phyloP scores from a whole-genome alignment of 2,329 filamentous ascomycete species.

The Tolypocladium ovalisporum region DNA sequence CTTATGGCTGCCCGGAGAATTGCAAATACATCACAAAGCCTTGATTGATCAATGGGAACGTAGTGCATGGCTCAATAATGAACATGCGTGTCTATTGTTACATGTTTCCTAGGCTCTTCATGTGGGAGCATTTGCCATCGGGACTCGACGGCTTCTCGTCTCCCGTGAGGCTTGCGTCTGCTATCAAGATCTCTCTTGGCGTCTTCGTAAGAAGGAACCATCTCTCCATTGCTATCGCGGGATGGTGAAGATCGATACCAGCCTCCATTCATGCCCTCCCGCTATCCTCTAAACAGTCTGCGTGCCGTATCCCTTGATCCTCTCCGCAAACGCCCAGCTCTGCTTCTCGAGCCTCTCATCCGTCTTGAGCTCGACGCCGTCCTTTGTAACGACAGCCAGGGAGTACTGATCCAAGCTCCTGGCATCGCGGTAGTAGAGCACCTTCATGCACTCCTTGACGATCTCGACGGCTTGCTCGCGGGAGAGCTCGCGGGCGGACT shows the following conservation, averaged over 20 bases:
- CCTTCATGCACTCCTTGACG: conserved; percentile 94
- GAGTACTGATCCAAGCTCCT: conserved; percentile 86
- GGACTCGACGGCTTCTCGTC: neutral
- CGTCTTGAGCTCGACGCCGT: conserved; percentile 76
- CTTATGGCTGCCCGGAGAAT: neutral
- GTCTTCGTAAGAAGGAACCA: neutral
- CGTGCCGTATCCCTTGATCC: conserved; percentile 89
- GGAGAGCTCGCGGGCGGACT: conserved; percentile 56
- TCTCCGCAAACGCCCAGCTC: conserved; percentile 96
- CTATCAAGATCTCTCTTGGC: neutral
- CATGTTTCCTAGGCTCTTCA: neutral
- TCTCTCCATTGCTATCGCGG: too few species aligned
- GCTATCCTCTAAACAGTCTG: conserved; percentile 47
- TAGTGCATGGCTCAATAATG: neutral
- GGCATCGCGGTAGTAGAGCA: conserved; percentile 93
- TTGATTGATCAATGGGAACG: neutral
- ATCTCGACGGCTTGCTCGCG: conserved; percentile 71
- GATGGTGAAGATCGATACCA: neutral
- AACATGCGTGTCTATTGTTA: neutral
- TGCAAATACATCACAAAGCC: neutral
- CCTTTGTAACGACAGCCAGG: conserved; percentile 79
- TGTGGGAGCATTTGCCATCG: neutral
- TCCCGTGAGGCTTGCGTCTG: neutral
- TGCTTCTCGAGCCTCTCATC: conserved; percentile 84
- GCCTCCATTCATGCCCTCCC: neutral